These are phyloP conservation scores for Arbutus unedo DNA, from an alignment of 148 eudicot species.

Conservation along the genomic window DNA sequence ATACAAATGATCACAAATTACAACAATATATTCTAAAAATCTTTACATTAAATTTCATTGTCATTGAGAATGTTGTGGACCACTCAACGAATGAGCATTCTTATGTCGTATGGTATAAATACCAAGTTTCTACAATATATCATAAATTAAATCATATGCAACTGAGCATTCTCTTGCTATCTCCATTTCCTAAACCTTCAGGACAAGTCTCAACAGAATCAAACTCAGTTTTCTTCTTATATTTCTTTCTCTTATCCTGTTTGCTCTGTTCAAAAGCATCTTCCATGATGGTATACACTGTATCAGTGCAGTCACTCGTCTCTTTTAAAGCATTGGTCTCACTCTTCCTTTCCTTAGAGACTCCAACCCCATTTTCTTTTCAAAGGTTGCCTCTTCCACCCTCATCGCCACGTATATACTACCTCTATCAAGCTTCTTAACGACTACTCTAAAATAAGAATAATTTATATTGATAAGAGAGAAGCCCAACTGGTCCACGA, in stretches of 20 bases:
- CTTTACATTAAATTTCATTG: too few relatives aligned
- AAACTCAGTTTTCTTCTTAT: neutral
- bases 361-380: neutral
- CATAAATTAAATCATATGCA: too few relatives aligned
- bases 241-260: constrained; percentile 2
- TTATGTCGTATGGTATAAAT: too few relatives aligned
- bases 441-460: neutral
- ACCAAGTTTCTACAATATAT: too few relatives aligned
- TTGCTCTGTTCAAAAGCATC: neutral
- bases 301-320: neutral
- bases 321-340: neutral
- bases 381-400: neutral
- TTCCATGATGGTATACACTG: neutral
- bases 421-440: constrained; percentile 5
- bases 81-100: too few relatives aligned
- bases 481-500: neutral
- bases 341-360: neutral
- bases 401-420: neutral
- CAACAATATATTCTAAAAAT: too few relatives aligned
- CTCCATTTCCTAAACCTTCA: neutral
- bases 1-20: too few relatives aligned
- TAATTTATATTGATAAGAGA: neutral
- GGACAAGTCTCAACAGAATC: neutral
- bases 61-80: too few relatives aligned
- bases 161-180: too few relatives aligned